A percentile compares a stretch with the other conserved stretches of the same genome.
phyloP scores from a whole-genome alignment of 192 early-diverging fungal species.

The Neocallimastix lanati region DNA sequence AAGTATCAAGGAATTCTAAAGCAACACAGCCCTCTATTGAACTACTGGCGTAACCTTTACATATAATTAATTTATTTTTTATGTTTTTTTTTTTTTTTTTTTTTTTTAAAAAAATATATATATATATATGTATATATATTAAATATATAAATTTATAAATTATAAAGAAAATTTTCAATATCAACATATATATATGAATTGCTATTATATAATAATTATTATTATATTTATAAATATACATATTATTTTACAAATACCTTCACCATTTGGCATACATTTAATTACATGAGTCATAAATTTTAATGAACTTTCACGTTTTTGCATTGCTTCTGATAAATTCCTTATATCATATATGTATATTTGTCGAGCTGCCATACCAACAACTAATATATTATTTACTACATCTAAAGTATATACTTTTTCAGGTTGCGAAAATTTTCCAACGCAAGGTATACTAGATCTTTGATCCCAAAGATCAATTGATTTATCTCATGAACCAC shows the following conservation, averaged over 20 bases:
- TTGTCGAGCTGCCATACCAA: conserved; percentile 61
- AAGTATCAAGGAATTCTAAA: conserved; percentile 74
- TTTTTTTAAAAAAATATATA: too few relatives aligned
- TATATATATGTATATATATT: too few relatives aligned
- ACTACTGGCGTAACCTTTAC: conserved; percentile 59
- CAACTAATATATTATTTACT: conserved; percentile 44
- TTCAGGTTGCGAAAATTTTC: conserved; percentile 25
- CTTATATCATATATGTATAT: conserved; percentile 73
- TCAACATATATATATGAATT: too few relatives aligned
- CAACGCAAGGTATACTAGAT: conserved; percentile 9
- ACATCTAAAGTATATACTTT: conserved; percentile 78
- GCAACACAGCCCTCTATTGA: conserved; percentile 91
- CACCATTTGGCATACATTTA: conserved; percentile 65
- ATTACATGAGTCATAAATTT: conserved; percentile 81
- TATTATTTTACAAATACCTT: too few relatives aligned
- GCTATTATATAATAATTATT: too few relatives aligned
- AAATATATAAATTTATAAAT: too few relatives aligned
- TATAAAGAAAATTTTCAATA: too few relatives aligned
- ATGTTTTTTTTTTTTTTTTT: too few relatives aligned
- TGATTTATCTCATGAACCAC: conserved; percentile 85
- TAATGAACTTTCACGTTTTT: conserved; percentile 55
- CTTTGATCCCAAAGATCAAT: conserved; percentile 63
- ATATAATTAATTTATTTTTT: neutral
- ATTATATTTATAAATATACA: too few relatives aligned
- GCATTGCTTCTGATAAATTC: conserved; percentile 52